These are phyloP conservation scores for Pyrrhoderma lamaoense DNA, from an alignment of 1,284 basidiomycete species.

Conservation along the genomic window DNA sequence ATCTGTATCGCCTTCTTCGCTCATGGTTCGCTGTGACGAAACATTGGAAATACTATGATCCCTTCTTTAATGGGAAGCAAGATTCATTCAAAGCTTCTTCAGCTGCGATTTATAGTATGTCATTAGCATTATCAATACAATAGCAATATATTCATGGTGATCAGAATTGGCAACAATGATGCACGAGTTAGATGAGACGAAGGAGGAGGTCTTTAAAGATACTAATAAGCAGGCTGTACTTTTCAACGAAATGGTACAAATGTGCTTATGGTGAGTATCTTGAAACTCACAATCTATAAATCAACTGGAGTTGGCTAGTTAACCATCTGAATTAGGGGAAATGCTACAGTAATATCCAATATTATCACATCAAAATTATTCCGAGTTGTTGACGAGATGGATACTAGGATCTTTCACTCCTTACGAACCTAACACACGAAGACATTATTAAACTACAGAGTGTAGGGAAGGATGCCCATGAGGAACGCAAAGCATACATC, in stretches of 20 bases:
- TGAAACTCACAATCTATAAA: background rate
- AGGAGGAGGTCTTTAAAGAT: slow-evolving; percentile 37
- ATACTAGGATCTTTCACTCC: slow-evolving; percentile 68
- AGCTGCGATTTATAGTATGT: slow-evolving; percentile 66
- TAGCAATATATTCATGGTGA: background rate
- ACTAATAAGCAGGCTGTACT: slow-evolving; percentile 51
- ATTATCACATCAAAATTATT: slow-evolving; percentile 4
- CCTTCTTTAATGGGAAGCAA: slow-evolving; percentile 78
- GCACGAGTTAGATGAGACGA: slow-evolving; percentile 51
- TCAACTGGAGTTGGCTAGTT: background rate
- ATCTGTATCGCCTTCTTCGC: slow-evolving; percentile 80
- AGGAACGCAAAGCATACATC: slow-evolving; percentile 70
- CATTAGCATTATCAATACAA: background rate
- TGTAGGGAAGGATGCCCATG: slow-evolving; percentile 72
- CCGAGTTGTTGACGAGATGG: too few relatives aligned
- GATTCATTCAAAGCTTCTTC: slow-evolving; percentile 80
- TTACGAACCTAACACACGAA: slow-evolving; percentile 71
- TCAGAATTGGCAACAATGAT: slow-evolving; percentile 65
- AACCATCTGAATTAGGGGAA: slow-evolving; percentile 52
- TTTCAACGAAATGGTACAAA: slow-evolving; percentile 82
- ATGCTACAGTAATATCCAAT: slow-evolving; percentile 53
- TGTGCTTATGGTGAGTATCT: slow-evolving; percentile 68
- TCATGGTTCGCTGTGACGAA: slow-evolving; percentile 64
- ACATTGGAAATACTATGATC: slow-evolving; percentile 79
- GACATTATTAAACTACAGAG: slow-evolving; percentile 83